phyloP scores from a whole-genome alignment of 169 alveolate species.

The Cryptosporidium sp. region DNA sequence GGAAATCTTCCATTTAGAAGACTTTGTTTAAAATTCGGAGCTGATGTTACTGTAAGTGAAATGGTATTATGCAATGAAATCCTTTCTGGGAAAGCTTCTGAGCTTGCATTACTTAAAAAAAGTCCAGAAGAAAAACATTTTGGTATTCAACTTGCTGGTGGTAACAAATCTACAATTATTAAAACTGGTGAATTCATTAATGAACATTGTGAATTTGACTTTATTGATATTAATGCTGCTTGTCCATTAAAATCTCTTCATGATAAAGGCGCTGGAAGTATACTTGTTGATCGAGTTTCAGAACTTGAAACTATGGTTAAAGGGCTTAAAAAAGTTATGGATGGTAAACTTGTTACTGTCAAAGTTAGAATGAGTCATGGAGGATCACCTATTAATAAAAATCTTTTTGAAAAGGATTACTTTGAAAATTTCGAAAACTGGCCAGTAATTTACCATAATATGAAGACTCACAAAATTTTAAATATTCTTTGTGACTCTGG shows the following conservation, averaged over 20 bases:
- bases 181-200: conserved; percentile 78
- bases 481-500: conserved; percentile 77
- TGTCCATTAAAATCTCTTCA: conserved; percentile 88
- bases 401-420: conserved; percentile 13
- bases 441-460: conserved; percentile 76
- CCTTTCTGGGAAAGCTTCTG: conserved; percentile 83
- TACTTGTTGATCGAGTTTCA: conserved; percentile 74
- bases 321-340: conserved; percentile 77
- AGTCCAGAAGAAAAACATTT: conserved; percentile 83
- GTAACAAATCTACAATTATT: conserved; percentile 77
- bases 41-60: conserved; percentile 81
- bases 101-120: conserved; percentile 83
- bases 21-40: conserved; percentile 76
- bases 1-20: conserved; percentile 84
- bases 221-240: conserved; percentile 85
- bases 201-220: conserved; percentile 79
- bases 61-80: conserved; percentile 85
- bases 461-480: conserved; percentile 54
- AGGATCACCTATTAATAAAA: conserved; percentile 73
- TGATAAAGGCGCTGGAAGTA: conserved; percentile 80
- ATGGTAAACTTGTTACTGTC: conserved; percentile 79
- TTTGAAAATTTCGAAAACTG: conserved; percentile 62
- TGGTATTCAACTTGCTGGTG: conserved; percentile 86
- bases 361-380: conserved; percentile 83
- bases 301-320: conserved; percentile 73